These are phyloP conservation scores for Solanum piurae DNA, from an alignment of 257 asterid species.

Conservation along the genomic window DNA sequence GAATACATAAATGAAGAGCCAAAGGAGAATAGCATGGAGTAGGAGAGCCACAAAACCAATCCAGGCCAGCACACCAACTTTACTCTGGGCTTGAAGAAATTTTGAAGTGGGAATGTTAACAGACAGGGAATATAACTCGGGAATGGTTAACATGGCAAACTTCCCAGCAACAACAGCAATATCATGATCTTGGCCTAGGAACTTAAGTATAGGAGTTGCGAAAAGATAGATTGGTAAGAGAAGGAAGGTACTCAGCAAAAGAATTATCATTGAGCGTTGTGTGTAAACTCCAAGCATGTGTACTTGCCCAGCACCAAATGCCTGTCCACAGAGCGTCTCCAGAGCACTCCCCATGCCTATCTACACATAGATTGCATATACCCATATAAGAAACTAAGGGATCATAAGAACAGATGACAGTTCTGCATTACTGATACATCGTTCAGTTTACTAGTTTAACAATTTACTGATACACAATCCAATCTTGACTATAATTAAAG, in stretches of 20 bases:
- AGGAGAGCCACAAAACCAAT: conserved; percentile 33
- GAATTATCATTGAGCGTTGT: conserved; percentile 75
- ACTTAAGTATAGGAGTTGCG: conserved; percentile 67
- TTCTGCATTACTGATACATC: neutral
- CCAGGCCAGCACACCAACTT: conserved; percentile 62
- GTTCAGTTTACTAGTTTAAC: neutral
- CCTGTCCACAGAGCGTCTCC: conserved; percentile 85
- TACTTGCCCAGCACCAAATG: conserved; percentile 77
- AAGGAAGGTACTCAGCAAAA: conserved; percentile 30
- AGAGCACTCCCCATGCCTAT: conserved; percentile 98
- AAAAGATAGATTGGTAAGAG: conserved; percentile 57
- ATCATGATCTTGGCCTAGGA: conserved; percentile 51
- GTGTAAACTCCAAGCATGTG: conserved; percentile 75
- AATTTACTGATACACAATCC: neutral
- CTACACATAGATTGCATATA: conserved; percentile 22
- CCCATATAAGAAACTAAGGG: neutral
- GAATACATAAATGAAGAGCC: conserved; percentile 47
- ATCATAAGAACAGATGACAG: neutral
- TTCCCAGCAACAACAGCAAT: conserved; percentile 58
- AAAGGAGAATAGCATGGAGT: conserved; percentile 34
- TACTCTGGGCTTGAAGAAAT: conserved; percentile 84
- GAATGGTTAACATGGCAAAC: conserved; percentile 42
- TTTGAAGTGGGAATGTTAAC: conserved; percentile 58
- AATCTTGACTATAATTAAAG: neutral
- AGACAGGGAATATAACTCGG: conserved; percentile 56